Evolutionary conservation across 2,329 filamentous ascomycete genomes (phyloP).

Genomic region (Aspergillus proliferans): DNA sequence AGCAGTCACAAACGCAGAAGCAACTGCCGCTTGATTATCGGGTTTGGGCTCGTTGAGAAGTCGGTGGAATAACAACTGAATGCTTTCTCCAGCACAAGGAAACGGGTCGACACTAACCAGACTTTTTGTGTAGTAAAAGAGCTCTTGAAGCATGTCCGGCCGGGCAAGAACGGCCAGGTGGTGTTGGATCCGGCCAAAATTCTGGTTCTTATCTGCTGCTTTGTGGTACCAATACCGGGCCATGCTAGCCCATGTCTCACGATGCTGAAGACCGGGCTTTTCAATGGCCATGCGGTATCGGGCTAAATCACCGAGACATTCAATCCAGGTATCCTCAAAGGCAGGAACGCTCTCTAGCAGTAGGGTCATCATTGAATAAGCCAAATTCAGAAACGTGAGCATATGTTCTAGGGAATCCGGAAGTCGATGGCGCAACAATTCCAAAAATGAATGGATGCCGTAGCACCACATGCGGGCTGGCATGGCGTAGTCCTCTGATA

Average conservation of each 20-base stretch:
- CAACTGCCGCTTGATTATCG: constrained; percentile 27
- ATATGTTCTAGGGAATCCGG: constrained; percentile 79
- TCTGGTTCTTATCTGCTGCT: constrained; percentile 69
- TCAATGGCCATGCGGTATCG: constrained; percentile 90
- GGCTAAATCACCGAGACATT: constrained; percentile 80
- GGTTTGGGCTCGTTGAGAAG: constrained; percentile 37
- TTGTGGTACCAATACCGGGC: constrained; percentile 78
- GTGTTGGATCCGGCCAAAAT: constrained; percentile 75
- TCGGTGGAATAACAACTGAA: constrained; percentile 50
- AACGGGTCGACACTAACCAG: constrained; percentile 52
- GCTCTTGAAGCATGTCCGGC: constrained; percentile 51
- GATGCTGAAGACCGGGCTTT: constrained; percentile 66
- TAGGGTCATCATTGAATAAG: constrained; percentile 84
- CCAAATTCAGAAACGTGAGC: constrained; percentile 80
- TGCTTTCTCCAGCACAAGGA: constrained; percentile 51
- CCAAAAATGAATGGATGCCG: constrained; percentile 79
- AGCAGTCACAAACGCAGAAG: constrained; percentile 47
- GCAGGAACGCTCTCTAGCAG: constrained; percentile 76
- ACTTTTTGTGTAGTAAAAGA: constrained; percentile 56
- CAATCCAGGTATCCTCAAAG: constrained; percentile 87
- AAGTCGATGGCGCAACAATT: constrained; percentile 66
- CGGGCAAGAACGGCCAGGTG: constrained; percentile 67
- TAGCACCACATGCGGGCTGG: constrained; percentile 91
- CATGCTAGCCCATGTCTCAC: constrained; percentile 75
- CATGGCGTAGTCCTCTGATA: constrained; percentile 83